Conservation (phyloP, 805 yeast species). For the Candida morakotiae region DNA sequence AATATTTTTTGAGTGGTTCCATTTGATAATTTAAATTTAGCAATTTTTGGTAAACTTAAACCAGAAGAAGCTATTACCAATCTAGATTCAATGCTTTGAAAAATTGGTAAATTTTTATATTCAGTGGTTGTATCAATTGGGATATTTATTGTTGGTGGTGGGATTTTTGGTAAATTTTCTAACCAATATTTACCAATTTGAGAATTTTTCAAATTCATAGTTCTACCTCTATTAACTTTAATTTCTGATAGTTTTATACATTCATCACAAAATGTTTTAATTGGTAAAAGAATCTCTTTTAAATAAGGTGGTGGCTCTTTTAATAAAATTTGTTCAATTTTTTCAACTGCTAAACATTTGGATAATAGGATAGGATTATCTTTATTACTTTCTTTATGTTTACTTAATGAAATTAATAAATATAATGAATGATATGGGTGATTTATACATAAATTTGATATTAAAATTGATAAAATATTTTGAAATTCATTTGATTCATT, state of each 20-base stretch:
- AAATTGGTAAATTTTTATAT: conserved; percentile 45
- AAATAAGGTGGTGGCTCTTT: conserved; percentile 19
- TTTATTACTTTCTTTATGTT: conserved; percentile 34
- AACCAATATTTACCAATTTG: conserved; percentile 51
- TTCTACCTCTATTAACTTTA: conserved; percentile 32
- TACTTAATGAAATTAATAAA: conserved; percentile 52
- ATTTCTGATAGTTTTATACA: conserved; percentile 49
- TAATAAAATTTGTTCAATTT: conserved; percentile 41
- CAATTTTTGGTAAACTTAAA: conserved; percentile 81
- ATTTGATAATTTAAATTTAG: conserved; percentile 48
- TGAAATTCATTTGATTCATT: conserved; percentile 54
- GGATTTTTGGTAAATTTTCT: conserved; percentile 45
- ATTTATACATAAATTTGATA: conserved; percentile 43
- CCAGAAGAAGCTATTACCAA: conserved; percentile 76
- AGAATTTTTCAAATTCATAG: conserved; percentile 29
- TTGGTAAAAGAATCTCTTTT: conserved; percentile 32
- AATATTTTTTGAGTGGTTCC: conserved; percentile 60
- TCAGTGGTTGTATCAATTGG: conserved; percentile 39
- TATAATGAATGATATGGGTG: conserved; percentile 78
- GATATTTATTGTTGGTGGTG: conserved; percentile 62
- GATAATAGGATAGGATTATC: conserved; percentile 40
- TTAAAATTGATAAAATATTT: conserved; percentile 41
- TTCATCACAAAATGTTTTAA: conserved; percentile 49
- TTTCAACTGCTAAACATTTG: conserved; percentile 44
- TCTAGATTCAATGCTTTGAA: conserved; percentile 41